Conservation (phyloP, 2,329 filamentous ascomycete genomes). For the Claviceps purpurea region DNA sequence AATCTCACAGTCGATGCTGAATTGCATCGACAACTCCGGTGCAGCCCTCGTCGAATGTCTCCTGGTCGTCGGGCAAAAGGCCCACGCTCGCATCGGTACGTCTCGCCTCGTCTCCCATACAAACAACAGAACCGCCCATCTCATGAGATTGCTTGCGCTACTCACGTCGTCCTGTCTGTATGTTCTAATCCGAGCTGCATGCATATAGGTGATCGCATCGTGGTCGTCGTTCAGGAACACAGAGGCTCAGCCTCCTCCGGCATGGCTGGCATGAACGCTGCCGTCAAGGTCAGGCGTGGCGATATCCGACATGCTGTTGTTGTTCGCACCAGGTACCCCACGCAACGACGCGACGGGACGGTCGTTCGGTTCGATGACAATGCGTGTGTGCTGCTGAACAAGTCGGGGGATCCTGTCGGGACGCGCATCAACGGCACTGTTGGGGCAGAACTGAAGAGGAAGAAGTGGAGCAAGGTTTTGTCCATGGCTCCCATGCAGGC, state of each 20-base stretch:
- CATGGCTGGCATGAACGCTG: slow-evolving; percentile 56
- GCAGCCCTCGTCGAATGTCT: slow-evolving; percentile 95
- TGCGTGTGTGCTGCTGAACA: slow-evolving; percentile 93
- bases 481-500: slow-evolving; percentile 71
- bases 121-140: neutral
- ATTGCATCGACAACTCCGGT: slow-evolving; percentile 99
- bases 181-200: neutral
- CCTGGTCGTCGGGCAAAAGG: slow-evolving; percentile 82
- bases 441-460: slow-evolving; percentile 74
- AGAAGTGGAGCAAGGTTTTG: slow-evolving; percentile 97
- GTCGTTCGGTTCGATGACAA: slow-evolving; percentile 95
- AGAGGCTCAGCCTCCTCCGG: slow-evolving; percentile 62
- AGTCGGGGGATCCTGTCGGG: slow-evolving; percentile 88
- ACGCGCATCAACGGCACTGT: slow-evolving; percentile 87
- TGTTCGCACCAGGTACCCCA: slow-evolving; percentile 80
- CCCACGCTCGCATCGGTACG: slow-evolving; percentile 76
- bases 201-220: slow-evolving; percentile 74
- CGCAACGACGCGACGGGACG: slow-evolving; percentile 76
- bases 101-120: neutral
- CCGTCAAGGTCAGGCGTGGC: slow-evolving; percentile 88
- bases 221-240: slow-evolving; percentile 96
- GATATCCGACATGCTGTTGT: slow-evolving; percentile 95
- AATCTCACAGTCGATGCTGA: slow-evolving; percentile 68
- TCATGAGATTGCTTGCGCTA: neutral
- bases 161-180: neutral